These are phyloP conservation scores for Peltaster fructicola DNA, from an alignment of 2,329 filamentous ascomycete genomes.

Conservation along the genomic window DNA sequence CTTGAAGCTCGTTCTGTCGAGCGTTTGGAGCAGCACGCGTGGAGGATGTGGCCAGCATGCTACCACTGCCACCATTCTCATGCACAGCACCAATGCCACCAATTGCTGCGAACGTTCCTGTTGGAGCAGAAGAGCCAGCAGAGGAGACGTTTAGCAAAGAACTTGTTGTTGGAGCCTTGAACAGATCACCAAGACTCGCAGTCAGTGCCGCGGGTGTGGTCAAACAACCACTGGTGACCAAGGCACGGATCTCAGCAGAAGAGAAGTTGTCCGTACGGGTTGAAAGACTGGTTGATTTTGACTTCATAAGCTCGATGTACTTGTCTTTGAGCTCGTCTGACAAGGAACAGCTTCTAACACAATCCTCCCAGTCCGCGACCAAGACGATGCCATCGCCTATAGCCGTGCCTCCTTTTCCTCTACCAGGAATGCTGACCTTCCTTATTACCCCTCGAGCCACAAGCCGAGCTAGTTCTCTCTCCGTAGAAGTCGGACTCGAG, in stretches of 20 bases:
- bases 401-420: slow-evolving; percentile 37
- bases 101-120: slow-evolving; percentile 50
- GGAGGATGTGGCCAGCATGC: slow-evolving; percentile 9
- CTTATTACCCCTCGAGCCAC: slow-evolving; percentile 38
- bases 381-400: slow-evolving; percentile 49
- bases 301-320: slow-evolving; percentile 35
- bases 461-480: slow-evolving; percentile 49
- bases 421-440: slow-evolving; percentile 44
- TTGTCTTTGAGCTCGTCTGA: slow-evolving; percentile 26
- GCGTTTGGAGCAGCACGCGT: slow-evolving; percentile 12
- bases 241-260: slow-evolving; percentile 33
- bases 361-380: slow-evolving; percentile 34
- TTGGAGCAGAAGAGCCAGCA: slow-evolving; percentile 44
- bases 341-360: slow-evolving; percentile 7
- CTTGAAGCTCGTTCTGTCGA: slow-evolving; percentile 1
- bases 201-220: slow-evolving; percentile 30
- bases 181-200: slow-evolving; percentile 21
- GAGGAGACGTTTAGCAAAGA: slow-evolving; percentile 36
- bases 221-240: slow-evolving; percentile 51
- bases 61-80: slow-evolving; percentile 40
- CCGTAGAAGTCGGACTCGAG: slow-evolving; percentile 43
- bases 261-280: slow-evolving; percentile 26
- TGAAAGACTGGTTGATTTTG: slow-evolving; percentile 31
- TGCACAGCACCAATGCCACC: slow-evolving; percentile 50
- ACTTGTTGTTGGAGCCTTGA: slow-evolving; percentile 23